phyloP scores from a whole-genome alignment of 2,329 filamentous ascomycete genomes.

The Zasmidium angulare region DNA sequence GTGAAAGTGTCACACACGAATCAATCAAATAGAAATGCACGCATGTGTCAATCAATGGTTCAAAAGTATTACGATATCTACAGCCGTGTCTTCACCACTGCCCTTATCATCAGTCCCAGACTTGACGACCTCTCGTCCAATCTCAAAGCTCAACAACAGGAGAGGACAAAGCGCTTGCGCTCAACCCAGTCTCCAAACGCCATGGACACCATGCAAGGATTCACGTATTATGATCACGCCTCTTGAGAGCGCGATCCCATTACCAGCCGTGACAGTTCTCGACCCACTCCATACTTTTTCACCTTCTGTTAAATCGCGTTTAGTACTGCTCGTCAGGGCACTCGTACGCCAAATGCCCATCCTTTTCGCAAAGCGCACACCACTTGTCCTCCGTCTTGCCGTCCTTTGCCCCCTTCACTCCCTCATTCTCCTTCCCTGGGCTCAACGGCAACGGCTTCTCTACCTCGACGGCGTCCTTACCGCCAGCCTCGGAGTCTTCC shows the following conservation, averaged over 20 bases:
- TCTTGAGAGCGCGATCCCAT: too few species aligned
- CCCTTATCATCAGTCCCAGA: not conserved
- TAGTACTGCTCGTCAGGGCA: constrained; percentile 42
- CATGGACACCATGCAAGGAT: not conserved
- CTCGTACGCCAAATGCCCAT: constrained; percentile 79
- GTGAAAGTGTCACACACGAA: not conserved
- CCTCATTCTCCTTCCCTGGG: constrained; percentile 22
- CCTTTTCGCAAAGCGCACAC: constrained; percentile 94
- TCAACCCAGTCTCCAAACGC: not conserved
- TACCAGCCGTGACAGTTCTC: not conserved
- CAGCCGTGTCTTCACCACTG: not conserved
- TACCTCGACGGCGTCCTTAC: constrained; percentile 8
- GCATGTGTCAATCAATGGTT: not conserved
- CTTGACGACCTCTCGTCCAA: not conserved
- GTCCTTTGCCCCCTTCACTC: constrained; percentile 12
- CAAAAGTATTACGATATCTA: not conserved
- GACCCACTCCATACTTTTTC: not conserved
- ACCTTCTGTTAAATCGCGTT: constrained; percentile 11
- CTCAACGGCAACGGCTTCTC: constrained; percentile 17
- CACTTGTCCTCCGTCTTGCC: constrained; percentile 68
- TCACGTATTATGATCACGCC: not conserved
- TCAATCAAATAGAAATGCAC: not conserved
- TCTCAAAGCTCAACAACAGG: not conserved
- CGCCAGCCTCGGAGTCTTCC: constrained; percentile 15
- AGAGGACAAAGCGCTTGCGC: not conserved